Percentiles rank a stretch among this genome's conserved stretches.
Evolutionary conservation across 306 rosid genomes (phyloP).

Genomic region (Ormosia emarginata): DNA sequence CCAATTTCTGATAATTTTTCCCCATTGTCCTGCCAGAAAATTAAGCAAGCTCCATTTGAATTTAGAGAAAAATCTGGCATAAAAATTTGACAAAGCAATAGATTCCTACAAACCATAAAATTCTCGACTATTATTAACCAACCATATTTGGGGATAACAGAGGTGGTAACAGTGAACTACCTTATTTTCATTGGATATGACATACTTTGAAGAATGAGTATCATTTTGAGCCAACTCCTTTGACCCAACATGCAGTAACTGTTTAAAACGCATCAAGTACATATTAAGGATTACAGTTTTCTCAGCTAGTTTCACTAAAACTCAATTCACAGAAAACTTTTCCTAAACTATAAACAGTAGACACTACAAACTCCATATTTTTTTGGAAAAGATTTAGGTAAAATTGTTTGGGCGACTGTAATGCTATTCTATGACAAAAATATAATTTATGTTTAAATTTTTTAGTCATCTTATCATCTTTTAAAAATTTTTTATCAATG

Average conservation of each 20-base stretch:
- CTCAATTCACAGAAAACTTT: conserved; percentile 19
- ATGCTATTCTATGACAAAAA: too few species aligned
- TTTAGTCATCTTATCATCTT: too few species aligned
- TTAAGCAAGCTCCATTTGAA: background rate
- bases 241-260: conserved; percentile 84
- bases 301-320: conserved; percentile 12
- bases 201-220: conserved; percentile 49
- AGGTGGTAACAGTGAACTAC: conserved; percentile 25
- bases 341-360: conserved; percentile 23
- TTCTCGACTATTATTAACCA: background rate
- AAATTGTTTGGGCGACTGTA: too few species aligned
- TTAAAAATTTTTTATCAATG: too few species aligned
- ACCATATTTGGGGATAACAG: background rate
- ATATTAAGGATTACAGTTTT: conserved; percentile 23
- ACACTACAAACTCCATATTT: conserved; percentile 42
- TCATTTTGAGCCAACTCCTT: conserved; percentile 82
- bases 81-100: background rate
- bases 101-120: background rate
- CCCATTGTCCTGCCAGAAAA: conserved; percentile 61
- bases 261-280: conserved; percentile 30
- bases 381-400: conserved; percentile 75
- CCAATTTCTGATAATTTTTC: conserved; percentile 82
- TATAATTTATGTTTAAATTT: conserved; percentile 96
- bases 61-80: conserved; percentile 7
- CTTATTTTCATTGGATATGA: conserved; percentile 66